Evolutionary conservation across 2,329 filamentous ascomycete genomes (phyloP).

Genomic region (Coniochaeta prunicola): DNA sequence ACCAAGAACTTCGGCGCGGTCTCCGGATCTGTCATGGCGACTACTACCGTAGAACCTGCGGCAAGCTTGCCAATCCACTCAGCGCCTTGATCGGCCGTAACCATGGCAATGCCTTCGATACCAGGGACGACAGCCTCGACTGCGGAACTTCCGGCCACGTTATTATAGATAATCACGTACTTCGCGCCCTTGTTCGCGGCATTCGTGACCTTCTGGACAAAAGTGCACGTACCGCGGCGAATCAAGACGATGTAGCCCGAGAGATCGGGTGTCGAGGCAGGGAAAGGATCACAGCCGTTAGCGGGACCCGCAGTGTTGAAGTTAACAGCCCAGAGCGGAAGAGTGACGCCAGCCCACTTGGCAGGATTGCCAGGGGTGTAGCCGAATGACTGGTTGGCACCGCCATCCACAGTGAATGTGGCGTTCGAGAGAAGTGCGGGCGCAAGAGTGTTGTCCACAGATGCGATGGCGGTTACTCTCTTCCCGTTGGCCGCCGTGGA

Average conservation of each 20-base stretch:
- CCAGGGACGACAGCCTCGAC: slow-evolving; percentile 18
- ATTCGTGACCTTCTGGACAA: slow-evolving; percentile 33
- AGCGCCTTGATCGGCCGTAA: slow-evolving; percentile 31
- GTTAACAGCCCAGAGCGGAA: slow-evolving; percentile 42
- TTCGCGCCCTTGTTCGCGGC: slow-evolving; percentile 43
- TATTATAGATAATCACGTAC: slow-evolving; percentile 58
- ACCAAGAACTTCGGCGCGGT: slow-evolving; percentile 27
- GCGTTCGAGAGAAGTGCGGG: slow-evolving; percentile 34
- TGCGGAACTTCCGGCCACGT: slow-evolving; percentile 25
- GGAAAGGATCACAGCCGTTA: slow-evolving; percentile 45
- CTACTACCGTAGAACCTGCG: slow-evolving; percentile 32
- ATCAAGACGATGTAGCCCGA: slow-evolving; percentile 51
- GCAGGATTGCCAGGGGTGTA: slow-evolving; percentile 33
- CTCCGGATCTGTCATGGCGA: slow-evolving; percentile 34
- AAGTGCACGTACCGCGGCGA: slow-evolving; percentile 50
- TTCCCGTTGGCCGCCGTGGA: slow-evolving; percentile 40
- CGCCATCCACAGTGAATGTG: slow-evolving; percentile 26
- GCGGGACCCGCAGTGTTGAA: slow-evolving; percentile 35
- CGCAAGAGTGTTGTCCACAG: slow-evolving; percentile 38
- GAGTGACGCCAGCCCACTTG: slow-evolving; percentile 35
- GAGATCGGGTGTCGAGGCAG: slow-evolving; percentile 48
- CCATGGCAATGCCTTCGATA: slow-evolving; percentile 32
- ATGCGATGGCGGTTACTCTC: slow-evolving; percentile 39
- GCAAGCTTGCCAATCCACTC: slow-evolving; percentile 35
- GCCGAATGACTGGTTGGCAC: slow-evolving; percentile 6